Conservation (phyloP, 441 rosid genomes). For the Brassica hybrid region DNA sequence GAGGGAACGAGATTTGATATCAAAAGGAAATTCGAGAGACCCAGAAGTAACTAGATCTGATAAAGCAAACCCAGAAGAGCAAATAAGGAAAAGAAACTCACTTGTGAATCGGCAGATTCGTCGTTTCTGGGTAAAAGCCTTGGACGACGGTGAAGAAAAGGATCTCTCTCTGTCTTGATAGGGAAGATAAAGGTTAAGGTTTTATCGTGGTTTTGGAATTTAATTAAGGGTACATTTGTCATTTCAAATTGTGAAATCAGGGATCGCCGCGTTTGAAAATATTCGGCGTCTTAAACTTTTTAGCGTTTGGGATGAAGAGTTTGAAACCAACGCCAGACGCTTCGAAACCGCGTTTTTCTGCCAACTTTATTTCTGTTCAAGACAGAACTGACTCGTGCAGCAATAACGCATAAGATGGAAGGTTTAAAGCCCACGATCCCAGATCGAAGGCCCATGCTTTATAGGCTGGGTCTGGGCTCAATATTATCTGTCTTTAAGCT, state of each 20-base stretch:
- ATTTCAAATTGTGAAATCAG: not conserved
- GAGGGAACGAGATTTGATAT: conserved; percentile 16
- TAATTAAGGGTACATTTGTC: conserved; percentile 14
- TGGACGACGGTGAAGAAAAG: conserved; percentile 19
- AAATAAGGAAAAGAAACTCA: not conserved
- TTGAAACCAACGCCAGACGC: not conserved
- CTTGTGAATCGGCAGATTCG: conserved; percentile 31
- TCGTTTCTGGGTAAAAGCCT: not conserved
- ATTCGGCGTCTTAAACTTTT: conserved; percentile 1
- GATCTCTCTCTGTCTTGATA: conserved; percentile 24
- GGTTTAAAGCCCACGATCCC: not conserved
- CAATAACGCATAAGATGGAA: not conserved
- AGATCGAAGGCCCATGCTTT: not conserved
- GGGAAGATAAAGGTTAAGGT: not conserved
- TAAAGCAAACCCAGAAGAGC: not conserved
- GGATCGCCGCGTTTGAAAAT: not conserved
- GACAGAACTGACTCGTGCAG: not conserved
- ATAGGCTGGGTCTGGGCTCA: not conserved
- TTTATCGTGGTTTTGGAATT: not conserved
- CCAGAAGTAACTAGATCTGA: conserved; percentile 21
- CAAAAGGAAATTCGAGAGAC: not conserved
- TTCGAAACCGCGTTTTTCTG: not conserved
- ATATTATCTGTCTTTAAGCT: not conserved
- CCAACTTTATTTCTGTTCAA: too few species aligned
- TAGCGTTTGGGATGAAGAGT: not conserved